Conservation (phyloP, 2,329 filamentous ascomycete species). For the Aspergillus sp. region DNA sequence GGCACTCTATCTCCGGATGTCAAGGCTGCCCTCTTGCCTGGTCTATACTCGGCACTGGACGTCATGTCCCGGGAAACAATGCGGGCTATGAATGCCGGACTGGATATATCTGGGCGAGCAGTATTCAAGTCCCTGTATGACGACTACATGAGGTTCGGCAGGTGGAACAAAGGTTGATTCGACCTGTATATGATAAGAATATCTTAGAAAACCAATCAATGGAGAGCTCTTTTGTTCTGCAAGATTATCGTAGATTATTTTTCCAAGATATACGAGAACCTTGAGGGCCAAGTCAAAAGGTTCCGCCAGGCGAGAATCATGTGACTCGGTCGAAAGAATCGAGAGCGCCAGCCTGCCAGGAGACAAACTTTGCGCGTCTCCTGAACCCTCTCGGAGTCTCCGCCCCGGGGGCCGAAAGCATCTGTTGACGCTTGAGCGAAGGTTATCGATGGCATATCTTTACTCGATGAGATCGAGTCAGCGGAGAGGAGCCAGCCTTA, state of each 20-base stretch:
- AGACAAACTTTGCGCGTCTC: neutral
- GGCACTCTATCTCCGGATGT: constrained; percentile 56
- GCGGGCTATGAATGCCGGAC: constrained; percentile 55
- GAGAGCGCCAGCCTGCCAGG: neutral
- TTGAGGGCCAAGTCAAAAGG: neutral
- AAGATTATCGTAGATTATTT: neutral
- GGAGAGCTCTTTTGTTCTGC: neutral
- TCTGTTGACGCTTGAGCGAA: constrained; percentile 16
- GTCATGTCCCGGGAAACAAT: constrained; percentile 57
- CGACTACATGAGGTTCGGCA: constrained; percentile 54
- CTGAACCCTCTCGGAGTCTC: no score
- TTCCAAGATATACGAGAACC: neutral
- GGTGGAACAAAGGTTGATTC: constrained; percentile 50
- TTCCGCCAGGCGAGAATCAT: neutral
- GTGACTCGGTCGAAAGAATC: neutral
- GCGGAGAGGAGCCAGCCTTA: constrained; percentile 1
- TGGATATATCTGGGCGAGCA: constrained; percentile 57
- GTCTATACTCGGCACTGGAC: constrained; percentile 58
- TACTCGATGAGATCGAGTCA: constrained; percentile 46
- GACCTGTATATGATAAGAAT: constrained; percentile 7
- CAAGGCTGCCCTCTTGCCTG: constrained; percentile 57
- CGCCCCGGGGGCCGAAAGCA: neutral
- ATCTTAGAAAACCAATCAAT: neutral
- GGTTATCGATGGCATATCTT: constrained; percentile 20
- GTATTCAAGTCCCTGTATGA: constrained; percentile 59